A percentile compares a stretch with the other conserved stretches of the same genome.
Conservation (phyloP, 1,139 yeast species). For the Taphrina communis region DNA sequence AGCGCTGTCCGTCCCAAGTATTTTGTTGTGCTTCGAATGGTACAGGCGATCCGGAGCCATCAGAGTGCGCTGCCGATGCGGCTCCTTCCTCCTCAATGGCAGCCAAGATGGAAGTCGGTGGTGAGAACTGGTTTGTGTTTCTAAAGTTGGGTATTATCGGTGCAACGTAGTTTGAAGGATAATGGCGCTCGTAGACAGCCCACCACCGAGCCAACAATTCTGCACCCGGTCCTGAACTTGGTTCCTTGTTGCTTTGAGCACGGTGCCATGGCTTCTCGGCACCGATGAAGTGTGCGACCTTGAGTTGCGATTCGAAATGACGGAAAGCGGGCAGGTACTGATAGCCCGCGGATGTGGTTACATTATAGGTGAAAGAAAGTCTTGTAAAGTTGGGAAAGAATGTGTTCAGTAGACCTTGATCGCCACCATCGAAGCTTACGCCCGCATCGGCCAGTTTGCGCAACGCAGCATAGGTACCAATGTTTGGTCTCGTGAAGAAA, state of each 20-base stretch:
- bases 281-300: conserved; percentile 82
- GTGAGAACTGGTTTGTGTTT: not conserved
- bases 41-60: not conserved
- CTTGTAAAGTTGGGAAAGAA: conserved; percentile 71
- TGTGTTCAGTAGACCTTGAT: conserved; percentile 88
- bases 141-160: conserved; percentile 41
- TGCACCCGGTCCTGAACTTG: conserved; percentile 41
- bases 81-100: not conserved
- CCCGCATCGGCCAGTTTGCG: conserved; percentile 53
- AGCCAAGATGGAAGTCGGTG: conserved; percentile 2
- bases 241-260: conserved; percentile 25
- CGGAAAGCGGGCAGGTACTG: conserved; percentile 79
- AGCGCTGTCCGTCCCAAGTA: conserved; percentile 56
- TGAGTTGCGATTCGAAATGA: conserved; percentile 63
- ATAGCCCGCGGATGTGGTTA: conserved; percentile 81
- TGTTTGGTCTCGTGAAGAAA: conserved; percentile 68
- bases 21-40: conserved; percentile 41
- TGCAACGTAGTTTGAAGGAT: conserved; percentile 47
- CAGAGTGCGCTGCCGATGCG: not conserved
- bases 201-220: conserved; percentile 47
- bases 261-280: conserved; percentile 76
- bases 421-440: conserved; percentile 84
- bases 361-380: conserved; percentile 82
- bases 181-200: conserved; percentile 47
- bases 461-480: conserved; percentile 57